Evolutionary conservation across 1,284 basidiomycete species (phyloP), one percentile per base, ranked within the genome.

Genomic region (Thelephora terrestris): DNA sequence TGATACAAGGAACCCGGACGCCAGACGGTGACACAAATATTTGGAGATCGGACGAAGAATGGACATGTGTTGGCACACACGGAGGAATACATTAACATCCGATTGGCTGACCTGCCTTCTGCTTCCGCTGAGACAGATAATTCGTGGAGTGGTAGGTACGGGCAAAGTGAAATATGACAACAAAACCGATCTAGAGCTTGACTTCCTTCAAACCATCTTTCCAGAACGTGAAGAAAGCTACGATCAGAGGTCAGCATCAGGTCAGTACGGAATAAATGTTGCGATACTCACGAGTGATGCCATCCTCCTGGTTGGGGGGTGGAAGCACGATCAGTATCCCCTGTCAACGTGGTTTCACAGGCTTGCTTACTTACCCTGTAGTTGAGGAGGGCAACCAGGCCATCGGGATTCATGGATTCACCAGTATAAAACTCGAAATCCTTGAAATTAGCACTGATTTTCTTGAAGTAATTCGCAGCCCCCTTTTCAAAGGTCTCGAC

Each of bases 201-300:
- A 76, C 60, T 62, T 81, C 72, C 69, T 91, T 89, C 57, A 91
- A 66, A 46, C 92, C 92, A 66, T 95, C 80, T 71, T 87, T 92
- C 91, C 91, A 95, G 75, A 94, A 87, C 36, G 81, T 91, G 69
- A 95, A 82, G 71, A 88, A 98, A 63, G 94, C 88, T 91, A 56
- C 35, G 42, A 34, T 29, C 5, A 18, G 25, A 21, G 20, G 17
- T 42, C 5, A 42, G 39, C 21, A 20, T 25, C 14, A 42, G 3
- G 21, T 25, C 39, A 23, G 21, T 20, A 17, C n/a, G 7, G n/a
- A n/a, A n/a, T 21, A 4, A 34, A 43, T 27, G 18, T n/a, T 27
- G 45, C 7, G 7, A 42, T 16, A 73, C 83, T 65, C 64, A 89
- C 86, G 87, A 40, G 86, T 88, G 52, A 78, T 55, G 57, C 83